Evolutionary conservation across 2,329 filamentous ascomycete species (phyloP).

Genomic region (Penicillium sp.): DNA sequence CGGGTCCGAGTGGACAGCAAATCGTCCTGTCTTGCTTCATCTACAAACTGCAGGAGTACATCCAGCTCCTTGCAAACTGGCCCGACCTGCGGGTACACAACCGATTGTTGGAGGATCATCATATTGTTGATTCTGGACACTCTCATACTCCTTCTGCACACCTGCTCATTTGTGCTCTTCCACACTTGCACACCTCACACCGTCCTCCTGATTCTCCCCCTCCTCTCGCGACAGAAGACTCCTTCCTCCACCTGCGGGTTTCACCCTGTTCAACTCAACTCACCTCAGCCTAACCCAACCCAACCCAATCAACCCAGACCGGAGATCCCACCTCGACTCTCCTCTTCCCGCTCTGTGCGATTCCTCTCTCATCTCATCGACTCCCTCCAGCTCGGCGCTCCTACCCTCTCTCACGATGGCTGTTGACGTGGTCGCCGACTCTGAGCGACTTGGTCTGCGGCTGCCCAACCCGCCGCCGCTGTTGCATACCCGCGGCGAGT

Average conservation of each 20-base stretch:
- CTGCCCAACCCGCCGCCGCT: slow-evolving; percentile 44
- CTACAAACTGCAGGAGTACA: no score
- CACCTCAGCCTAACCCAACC: not conserved
- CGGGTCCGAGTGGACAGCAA: no score
- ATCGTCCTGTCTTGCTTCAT: not conserved
- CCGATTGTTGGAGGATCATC: no score
- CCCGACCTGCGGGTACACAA: not conserved
- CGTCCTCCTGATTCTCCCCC: not conserved
- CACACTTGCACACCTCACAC: no score
- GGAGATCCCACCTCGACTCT: no score
- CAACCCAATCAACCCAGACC: no score
- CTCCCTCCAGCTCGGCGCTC: not conserved
- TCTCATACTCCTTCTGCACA: no score
- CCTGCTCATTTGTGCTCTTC: no score
- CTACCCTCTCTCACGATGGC: slow-evolving; percentile 25
- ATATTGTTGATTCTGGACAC: no score
- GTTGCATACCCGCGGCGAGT: slow-evolving; percentile 45
- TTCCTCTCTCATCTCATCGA: no score
- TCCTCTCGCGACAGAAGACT: not conserved
- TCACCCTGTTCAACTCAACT: slow-evolving; percentile 1
- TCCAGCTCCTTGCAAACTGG: not conserved
- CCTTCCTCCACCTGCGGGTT: not conserved
- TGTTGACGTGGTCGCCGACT: slow-evolving; percentile 28
- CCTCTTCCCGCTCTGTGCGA: no score
- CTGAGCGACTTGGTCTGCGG: slow-evolving; percentile 29